Base-by-base conservation (phyloP, 2,329 filamentous ascomycete genomes). In the Metarhizium robertsii region DNA sequence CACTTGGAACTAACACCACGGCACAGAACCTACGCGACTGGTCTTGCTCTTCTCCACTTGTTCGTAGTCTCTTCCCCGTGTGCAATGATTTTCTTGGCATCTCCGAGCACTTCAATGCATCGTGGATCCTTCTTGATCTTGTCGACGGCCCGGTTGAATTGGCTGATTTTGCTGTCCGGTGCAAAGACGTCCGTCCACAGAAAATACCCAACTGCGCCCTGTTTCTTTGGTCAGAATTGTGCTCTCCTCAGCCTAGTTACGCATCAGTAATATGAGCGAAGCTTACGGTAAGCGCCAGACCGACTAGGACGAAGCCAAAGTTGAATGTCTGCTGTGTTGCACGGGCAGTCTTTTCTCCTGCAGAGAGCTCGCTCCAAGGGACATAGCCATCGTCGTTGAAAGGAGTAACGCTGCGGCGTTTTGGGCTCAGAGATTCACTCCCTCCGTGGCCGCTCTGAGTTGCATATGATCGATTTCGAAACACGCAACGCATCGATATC, bases 261-360 rank as follows among this genome's bases (percentile, higher is more conserved):
- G 47, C 48, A 42, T 40, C 20, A 18, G 7, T 2, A 45, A 11
- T 29, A 38, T 53, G 1, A 3, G 18, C 13, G 18, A 3, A 18
- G 16, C 79, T 59, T 77, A 90, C 88, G 40, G 92, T 96, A 62
- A 92, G 75, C 38, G 84, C 79, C 11, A 92, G 72, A 30, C 92
- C 92, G 7, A 86, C 76, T 1, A 90, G 62, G 8, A 96, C 83
- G 59, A 96, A 72, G 61, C 86, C 79, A 61, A 96, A 84, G 71
- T 97, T 96, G 75, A 95, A 87, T 16, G 86, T 88, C 71, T 96
- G 92, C 71, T 96, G 92, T 0, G 90, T 92, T 8, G 90, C 88
- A 43, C 92, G 82, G 29, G 87, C 87, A 2, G 85, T 84, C 70
- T 96, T 96, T 69, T 96, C 92, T 50, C 75, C 75, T 0, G 73